Percentiles rank a stretch among this genome's conserved stretches.
Conservation (phyloP, 805 yeast genomes). For the Kazachstania kunashirensis region DNA sequence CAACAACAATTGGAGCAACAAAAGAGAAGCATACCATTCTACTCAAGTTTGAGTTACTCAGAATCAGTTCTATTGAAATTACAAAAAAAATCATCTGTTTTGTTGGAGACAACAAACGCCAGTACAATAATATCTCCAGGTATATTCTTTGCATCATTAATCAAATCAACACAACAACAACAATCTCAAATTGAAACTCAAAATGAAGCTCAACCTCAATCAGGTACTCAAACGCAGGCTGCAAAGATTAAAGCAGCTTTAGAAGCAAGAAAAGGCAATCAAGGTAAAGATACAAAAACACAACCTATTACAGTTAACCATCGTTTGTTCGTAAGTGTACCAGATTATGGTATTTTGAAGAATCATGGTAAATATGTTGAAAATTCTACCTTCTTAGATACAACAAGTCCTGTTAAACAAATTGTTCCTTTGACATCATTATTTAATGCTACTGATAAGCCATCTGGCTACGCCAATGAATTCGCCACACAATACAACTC, state of each 20-base stretch:
- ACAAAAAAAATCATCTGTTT: constrained; percentile 44
- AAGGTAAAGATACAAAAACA: not conserved
- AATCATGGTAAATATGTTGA: constrained; percentile 63
- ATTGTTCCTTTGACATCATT: constrained; percentile 61
- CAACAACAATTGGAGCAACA: constrained; percentile 34
- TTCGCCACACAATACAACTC: constrained; percentile 77
- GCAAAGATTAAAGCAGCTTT: not conserved
- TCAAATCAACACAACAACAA: constrained; percentile 17
- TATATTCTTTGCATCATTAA: constrained; percentile 63
- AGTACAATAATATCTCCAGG: constrained; percentile 73
- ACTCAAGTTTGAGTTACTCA: constrained; percentile 21
- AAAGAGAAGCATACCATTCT: constrained; percentile 27
- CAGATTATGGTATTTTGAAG: constrained; percentile 78
- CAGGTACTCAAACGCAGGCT: constrained; percentile 6
- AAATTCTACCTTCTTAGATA: constrained; percentile 66
- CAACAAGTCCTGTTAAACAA: constrained; percentile 56
- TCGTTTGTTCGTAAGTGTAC: constrained; percentile 61
- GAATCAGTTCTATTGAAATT: constrained; percentile 34
- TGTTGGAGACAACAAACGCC: constrained; percentile 48
- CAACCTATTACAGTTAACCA: constrained; percentile 17
- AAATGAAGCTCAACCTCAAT: constrained; percentile 7
- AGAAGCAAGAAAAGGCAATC: not conserved
- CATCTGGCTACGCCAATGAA: constrained; percentile 75
- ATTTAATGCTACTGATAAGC: constrained; percentile 62
- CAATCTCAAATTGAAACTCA: constrained; percentile 3